Evolutionary conservation across 2,329 filamentous ascomycete species (phyloP).

Genomic region (Ascochyta fabae): DNA sequence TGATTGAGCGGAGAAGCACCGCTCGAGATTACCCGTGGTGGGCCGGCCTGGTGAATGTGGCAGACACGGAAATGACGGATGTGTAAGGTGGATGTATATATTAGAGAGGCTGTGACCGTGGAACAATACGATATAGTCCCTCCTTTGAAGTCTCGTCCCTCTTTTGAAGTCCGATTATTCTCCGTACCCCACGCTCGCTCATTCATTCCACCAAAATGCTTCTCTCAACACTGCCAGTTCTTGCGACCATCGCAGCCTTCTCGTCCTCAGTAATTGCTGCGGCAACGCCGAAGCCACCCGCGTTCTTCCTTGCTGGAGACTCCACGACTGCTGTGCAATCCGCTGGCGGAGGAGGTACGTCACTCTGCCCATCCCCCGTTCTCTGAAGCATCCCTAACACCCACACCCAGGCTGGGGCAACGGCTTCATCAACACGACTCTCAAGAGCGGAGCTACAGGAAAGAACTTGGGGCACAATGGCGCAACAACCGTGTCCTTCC

Average conservation of each 20-base stretch:
- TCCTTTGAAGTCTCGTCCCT: neutral
- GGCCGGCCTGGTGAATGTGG: neutral
- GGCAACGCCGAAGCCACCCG: conserved; percentile 21
- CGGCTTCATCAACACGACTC: conserved; percentile 59
- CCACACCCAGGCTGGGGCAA: conserved; percentile 59
- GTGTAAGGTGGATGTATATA: neutral
- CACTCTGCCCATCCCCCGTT: neutral
- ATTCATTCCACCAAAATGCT: conserved; percentile 4
- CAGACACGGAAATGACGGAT: neutral
- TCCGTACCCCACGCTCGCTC: neutral
- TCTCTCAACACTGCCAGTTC: conserved; percentile 6
- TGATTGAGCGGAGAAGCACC: conserved; percentile 6
- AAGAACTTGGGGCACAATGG: conserved; percentile 62
- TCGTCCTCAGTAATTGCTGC: conserved; percentile 4
- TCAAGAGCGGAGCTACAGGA: conserved; percentile 58
- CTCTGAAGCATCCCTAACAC: neutral
- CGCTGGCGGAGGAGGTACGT: conserved; percentile 25
- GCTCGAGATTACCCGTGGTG: neutral
- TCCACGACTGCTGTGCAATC: conserved; percentile 44
- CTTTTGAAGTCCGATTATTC: neutral
- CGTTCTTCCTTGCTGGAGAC: conserved; percentile 47
- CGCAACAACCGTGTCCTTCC: conserved; percentile 63
- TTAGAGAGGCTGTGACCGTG: neutral
- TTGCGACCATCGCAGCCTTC: conserved; percentile 8
- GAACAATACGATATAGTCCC: neutral